Conservation (phyloP, 495 filamentous ascomycete species). For the Penicillium taxi region DNA sequence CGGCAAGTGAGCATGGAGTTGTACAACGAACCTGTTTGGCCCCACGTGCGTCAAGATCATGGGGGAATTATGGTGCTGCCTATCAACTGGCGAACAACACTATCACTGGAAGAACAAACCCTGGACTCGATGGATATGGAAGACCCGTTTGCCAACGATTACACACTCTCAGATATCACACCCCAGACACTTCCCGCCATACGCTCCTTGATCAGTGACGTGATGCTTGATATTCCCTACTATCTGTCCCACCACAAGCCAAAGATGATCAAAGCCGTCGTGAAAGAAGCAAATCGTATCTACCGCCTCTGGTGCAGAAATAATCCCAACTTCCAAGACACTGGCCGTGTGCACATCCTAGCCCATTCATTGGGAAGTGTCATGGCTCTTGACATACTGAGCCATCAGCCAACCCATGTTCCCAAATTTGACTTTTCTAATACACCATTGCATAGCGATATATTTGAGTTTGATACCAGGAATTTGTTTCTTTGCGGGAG, state of each 20-base stretch:
- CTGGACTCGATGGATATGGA: slow-evolving; percentile 38
- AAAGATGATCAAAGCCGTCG: slow-evolving; percentile 85
- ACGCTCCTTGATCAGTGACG: slow-evolving; percentile 83
- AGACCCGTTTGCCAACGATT: slow-evolving; percentile 52
- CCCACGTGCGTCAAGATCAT: slow-evolving; percentile 61
- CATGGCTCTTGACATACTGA: slow-evolving; percentile 88
- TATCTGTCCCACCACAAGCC: slow-evolving; percentile 93
- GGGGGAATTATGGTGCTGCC: slow-evolving; percentile 69
- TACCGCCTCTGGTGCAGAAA: slow-evolving; percentile 89
- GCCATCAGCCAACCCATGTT: slow-evolving; percentile 68
- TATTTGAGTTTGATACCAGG: slow-evolving; percentile 85
- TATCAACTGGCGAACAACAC: slow-evolving; percentile 80
- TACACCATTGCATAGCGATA: slow-evolving; percentile 43
- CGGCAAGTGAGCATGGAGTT: slow-evolving; percentile 80
- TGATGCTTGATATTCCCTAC: slow-evolving; percentile 96
- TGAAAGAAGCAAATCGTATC: slow-evolving; percentile 87
- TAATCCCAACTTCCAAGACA: slow-evolving; percentile 74
- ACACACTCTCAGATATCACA: slow-evolving; percentile 80
- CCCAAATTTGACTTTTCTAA: slow-evolving; percentile 48
- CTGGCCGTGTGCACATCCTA: slow-evolving; percentile 82
- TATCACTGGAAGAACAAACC: slow-evolving; percentile 75
- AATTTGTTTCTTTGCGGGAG: slow-evolving; percentile 89
- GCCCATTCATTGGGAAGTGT: slow-evolving; percentile 90
- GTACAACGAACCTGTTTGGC: slow-evolving; percentile 60
- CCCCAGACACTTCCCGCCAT: slow-evolving; percentile 84